Base-by-base conservation (phyloP, 352 stramenopile genomes). In the Phytophthora pinifolia region DNA sequence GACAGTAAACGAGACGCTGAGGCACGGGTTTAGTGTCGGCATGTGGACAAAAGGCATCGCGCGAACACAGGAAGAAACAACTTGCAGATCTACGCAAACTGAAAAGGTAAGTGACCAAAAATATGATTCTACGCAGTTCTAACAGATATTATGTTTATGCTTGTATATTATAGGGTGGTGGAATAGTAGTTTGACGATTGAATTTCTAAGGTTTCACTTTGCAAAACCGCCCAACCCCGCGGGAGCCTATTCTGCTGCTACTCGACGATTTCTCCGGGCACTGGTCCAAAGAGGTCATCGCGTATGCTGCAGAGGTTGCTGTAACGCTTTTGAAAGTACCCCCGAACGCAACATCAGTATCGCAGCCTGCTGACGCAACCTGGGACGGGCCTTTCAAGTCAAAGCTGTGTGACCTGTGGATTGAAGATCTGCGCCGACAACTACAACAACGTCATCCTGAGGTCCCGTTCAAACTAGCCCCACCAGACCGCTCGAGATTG, bases 251-350 rank as follows among this genome's bases (percentile, higher is more conserved):
- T 9, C 14, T 36, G 13, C 14, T 37, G 25, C 29, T 48, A 20
- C n/a, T 48, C 15, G 29, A 48, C n/a, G 27, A 48, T 13, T 48
- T 38, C 29, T 29, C 8, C n/a, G 42, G 29, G n/a, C 42, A 48
- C n/a, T 48, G 42, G 42, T 29, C 42, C 10, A 27, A 5, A 13
- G 42, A 48, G 9, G 42, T 48, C 27, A 15, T 48, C 15, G 27
- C 35, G 14, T 48, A 48, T 14, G 42, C 42, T 14, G 29, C 22
- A 17, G 6, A n/a, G n/a, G 27, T 37, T 8, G 8, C 22, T 20
- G 42, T 48, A 2, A 48, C 42, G n/a, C n/a, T n/a, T n/a, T n/a
- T n/a, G n/a, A 48, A 48, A 14, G 29, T 38, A 13, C 42, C 29
- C 5, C 42, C 42, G 2, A 37, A 48, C 8, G 29, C 27, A 6